phyloP scores from a whole-genome alignment of 495 filamentous ascomycete genomes.

The Daldinia decipiens region DNA sequence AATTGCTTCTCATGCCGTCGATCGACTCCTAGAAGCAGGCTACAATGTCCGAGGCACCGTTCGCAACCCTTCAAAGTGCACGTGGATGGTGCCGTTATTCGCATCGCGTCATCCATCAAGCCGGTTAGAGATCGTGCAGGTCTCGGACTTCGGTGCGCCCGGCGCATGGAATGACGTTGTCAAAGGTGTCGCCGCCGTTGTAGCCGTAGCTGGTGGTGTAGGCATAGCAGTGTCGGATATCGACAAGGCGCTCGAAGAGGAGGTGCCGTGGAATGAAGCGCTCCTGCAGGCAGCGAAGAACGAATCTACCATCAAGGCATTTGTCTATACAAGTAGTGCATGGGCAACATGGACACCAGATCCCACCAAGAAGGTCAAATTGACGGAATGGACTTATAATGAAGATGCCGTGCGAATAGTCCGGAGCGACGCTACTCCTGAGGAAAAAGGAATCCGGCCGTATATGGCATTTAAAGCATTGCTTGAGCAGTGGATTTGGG shows the following conservation, averaged over 20 bases:
- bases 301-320: slow-evolving; percentile 39
- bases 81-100: slow-evolving; percentile 37
- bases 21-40: slow-evolving; percentile 35
- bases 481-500: slow-evolving; percentile 50
- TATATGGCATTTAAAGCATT: slow-evolving; percentile 53
- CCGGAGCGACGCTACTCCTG: slow-evolving; percentile 20
- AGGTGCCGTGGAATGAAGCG: slow-evolving; percentile 43
- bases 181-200: slow-evolving; percentile 43
- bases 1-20: slow-evolving; percentile 43
- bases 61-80: slow-evolving; percentile 30
- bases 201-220: slow-evolving; percentile 43
- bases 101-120: slow-evolving; percentile 36
- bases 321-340: slow-evolving; percentile 48
- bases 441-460: slow-evolving; percentile 44
- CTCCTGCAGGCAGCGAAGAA: slow-evolving; percentile 45
- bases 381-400: slow-evolving; percentile 47
- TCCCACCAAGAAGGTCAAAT: slow-evolving; percentile 22
- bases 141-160: slow-evolving; percentile 42
- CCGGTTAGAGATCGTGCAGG: slow-evolving; percentile 41
- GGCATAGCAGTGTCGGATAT: slow-evolving; percentile 35
- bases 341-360: slow-evolving; percentile 52
- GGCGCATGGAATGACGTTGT: slow-evolving; percentile 41
- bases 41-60: slow-evolving; percentile 45
- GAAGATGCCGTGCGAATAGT: slow-evolving; percentile 44
- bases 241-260: slow-evolving; percentile 40